Evolutionary conservation across 495 filamentous ascomycete genomes (phyloP).

Genomic region (Trichocladium antarcticum): DNA sequence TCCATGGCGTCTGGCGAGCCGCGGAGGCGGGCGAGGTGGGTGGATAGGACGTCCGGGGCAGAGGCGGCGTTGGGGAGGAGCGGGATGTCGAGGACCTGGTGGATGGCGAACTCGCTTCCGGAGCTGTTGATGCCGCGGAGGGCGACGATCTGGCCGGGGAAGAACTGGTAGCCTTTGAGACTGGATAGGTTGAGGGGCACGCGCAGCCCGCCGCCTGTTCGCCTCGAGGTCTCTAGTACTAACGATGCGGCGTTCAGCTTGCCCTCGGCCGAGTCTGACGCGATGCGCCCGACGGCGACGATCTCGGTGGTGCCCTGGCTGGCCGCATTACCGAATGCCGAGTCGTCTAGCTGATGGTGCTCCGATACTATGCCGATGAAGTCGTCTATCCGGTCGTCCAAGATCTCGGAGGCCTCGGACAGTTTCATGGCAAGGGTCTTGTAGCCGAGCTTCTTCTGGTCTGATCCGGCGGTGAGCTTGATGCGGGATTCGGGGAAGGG

Average conservation of each 20-base stretch:
- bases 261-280: conserved; percentile 71
- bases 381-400: conserved; percentile 91
- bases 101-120: conserved; percentile 71
- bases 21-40: conserved; percentile 51
- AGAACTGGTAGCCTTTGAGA: conserved; percentile 65
- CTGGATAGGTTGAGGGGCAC: conserved; percentile 67
- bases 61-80: conserved; percentile 59
- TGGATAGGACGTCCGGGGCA: conserved; percentile 45
- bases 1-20: conserved; percentile 51
- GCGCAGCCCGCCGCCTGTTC: conserved; percentile 70
- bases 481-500: conserved; percentile 67
- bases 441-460: conserved; percentile 81
- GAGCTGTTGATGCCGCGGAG: conserved; percentile 76
- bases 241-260: conserved; percentile 74
- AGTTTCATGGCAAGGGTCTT: conserved; percentile 89
- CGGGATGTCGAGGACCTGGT: conserved; percentile 63
- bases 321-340: conserved; percentile 78
- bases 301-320: conserved; percentile 75
- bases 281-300: conserved; percentile 81
- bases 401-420: conserved; percentile 79
- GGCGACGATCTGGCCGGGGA: conserved; percentile 89
- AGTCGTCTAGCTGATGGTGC: conserved; percentile 62
- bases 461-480: conserved; percentile 67
- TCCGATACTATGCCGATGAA: conserved; percentile 62
- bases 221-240: conserved; percentile 74